Percentiles rank a stretch among this genome's conserved stretches.
phyloP scores from a whole-genome alignment of 495 filamentous ascomycete species.

The Trichoderma orchidacearum region DNA sequence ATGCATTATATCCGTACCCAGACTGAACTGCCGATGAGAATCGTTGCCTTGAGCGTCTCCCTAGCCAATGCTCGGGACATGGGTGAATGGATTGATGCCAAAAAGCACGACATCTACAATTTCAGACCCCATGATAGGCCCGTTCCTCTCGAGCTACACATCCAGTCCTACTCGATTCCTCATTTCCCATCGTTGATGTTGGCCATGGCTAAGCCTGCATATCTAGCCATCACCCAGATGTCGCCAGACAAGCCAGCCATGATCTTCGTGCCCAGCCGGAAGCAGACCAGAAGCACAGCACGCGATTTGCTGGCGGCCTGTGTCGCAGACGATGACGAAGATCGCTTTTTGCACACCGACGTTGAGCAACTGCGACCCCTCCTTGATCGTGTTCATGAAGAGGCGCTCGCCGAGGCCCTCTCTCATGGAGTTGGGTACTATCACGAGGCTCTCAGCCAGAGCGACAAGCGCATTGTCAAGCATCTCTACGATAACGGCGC shows the following conservation, averaged over 20 bases:
- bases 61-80: constrained; percentile 87
- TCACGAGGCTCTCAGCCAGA: constrained; percentile 78
- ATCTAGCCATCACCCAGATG: constrained; percentile 69
- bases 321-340: constrained; percentile 80
- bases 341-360: constrained; percentile 77
- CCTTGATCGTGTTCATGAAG: constrained; percentile 68
- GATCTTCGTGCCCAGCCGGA: constrained; percentile 83
- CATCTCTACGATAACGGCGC: constrained; percentile 85
- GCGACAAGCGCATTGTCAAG: constrained; percentile 85
- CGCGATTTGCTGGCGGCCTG: constrained; percentile 76
- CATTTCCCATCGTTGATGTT: constrained; percentile 98
- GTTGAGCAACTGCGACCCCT: constrained; percentile 70
- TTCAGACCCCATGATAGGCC: constrained; percentile 87
- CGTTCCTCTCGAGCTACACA: constrained; percentile 81
- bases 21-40: constrained; percentile 69
- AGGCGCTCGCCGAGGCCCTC: constrained; percentile 77
- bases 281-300: constrained; percentile 83
- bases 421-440: constrained; percentile 95
- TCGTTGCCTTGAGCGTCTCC: constrained; percentile 84
- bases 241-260: constrained; percentile 82
- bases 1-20: constrained; percentile 95
- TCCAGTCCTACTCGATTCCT: constrained; percentile 90
- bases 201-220: constrained; percentile 91
- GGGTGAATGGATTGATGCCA: constrained; percentile 98
- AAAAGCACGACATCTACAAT: constrained; percentile 95